These are phyloP conservation scores for Astragalus membranaceus DNA, from an alignment of 306 rosid species.

Conservation along the genomic window DNA sequence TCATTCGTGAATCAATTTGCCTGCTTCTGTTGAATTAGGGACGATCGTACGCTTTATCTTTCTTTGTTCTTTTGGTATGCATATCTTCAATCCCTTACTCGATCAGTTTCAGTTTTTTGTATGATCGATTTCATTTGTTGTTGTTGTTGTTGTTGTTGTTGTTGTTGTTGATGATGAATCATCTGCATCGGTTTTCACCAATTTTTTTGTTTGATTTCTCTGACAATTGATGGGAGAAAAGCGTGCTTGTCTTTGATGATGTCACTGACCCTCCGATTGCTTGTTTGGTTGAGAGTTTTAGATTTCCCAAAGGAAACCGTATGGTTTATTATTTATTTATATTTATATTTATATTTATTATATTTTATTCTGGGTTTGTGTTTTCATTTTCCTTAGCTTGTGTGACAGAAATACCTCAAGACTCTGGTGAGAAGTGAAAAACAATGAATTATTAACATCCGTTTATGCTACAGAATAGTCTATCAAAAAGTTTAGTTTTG, in stretches of 20 bases:
- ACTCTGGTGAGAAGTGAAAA: slow-evolving; percentile 4
- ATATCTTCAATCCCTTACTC: slow-evolving; percentile 12
- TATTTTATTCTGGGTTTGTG: not conserved
- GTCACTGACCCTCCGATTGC: slow-evolving; percentile 2
- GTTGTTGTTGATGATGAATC: slow-evolving; percentile 26
- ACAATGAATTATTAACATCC: not conserved
- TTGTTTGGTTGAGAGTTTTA: slow-evolving; percentile 1
- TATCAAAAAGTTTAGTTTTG: slow-evolving; percentile 1
- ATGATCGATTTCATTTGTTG: slow-evolving; percentile 13
- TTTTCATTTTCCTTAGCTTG: slow-evolving; percentile 1
- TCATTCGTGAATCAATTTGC: not conserved
- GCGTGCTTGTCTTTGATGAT: not conserved
- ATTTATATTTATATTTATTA: not conserved
- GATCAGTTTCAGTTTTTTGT: slow-evolving; percentile 7
- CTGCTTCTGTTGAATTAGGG: not conserved
- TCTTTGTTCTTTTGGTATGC: not conserved
- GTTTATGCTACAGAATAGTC: not conserved
- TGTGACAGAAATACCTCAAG: not conserved
- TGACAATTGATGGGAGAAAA: not conserved
- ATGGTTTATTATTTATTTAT: not conserved
- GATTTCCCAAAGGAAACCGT: not conserved
- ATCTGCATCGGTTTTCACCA: slow-evolving; percentile 8
- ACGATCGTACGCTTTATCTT: slow-evolving; percentile 19
- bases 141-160: not conserved
- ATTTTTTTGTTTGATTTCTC: not conserved